These are phyloP conservation scores for Tolypocladium paradoxum DNA, from an alignment of 2,329 filamentous ascomycete species.

Conservation along the genomic window DNA sequence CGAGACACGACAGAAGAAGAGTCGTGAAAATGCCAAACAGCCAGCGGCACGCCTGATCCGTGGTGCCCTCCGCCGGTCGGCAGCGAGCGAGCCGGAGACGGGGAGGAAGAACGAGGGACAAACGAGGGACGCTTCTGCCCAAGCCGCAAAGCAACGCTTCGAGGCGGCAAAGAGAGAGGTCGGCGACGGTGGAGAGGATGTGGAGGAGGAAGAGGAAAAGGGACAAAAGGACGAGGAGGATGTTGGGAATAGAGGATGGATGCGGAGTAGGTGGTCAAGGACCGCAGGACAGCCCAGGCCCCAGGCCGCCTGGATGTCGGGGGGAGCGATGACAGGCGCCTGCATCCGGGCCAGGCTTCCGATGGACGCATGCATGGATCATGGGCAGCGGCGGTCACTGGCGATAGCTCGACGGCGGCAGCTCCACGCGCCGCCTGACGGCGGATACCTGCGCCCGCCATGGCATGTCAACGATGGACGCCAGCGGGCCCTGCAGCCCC, in stretches of 20 bases:
- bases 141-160: neutral
- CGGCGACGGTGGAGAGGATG: conserved; percentile 2
- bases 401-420: neutral
- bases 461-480: neutral
- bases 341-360: neutral
- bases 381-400: neutral
- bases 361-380: too few species aligned
- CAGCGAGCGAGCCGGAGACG: neutral
- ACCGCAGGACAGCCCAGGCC: neutral
- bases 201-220: conserved; percentile 1
- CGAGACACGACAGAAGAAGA: neutral
- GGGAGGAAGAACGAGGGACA: neutral
- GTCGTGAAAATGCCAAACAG: neutral
- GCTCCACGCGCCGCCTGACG: neutral
- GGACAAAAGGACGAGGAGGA: conserved; percentile 2
- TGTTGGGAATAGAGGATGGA: neutral
- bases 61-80: neutral
- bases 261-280: neutral
- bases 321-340: neutral
- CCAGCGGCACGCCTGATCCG: neutral
- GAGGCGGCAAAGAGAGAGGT: neutral
- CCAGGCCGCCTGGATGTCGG: neutral
- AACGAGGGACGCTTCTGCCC: neutral
- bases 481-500: neutral
- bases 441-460: neutral